Conservation (phyloP, 2,329 filamentous ascomycete genomes). For the Rhinocladiella similis region DNA sequence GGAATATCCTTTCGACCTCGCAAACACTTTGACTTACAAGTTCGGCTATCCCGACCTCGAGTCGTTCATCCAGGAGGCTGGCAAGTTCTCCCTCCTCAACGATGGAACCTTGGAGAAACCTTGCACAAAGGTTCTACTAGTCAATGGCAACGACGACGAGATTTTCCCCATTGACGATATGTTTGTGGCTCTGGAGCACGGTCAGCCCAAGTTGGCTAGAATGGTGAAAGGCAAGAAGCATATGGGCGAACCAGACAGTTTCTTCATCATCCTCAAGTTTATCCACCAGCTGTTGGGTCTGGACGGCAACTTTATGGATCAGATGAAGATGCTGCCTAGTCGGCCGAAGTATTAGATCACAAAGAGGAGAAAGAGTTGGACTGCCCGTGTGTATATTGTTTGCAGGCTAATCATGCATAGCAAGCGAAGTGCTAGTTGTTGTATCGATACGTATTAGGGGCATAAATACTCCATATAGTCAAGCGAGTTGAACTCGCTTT, state of each 20-base stretch:
- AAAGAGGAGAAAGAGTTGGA: neutral
- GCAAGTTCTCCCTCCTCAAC: slow-evolving; percentile 55
- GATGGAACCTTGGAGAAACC: slow-evolving; percentile 56
- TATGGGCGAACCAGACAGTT: slow-evolving; percentile 64
- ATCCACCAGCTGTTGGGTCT: slow-evolving; percentile 34
- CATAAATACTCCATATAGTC: neutral
- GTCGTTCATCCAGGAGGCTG: slow-evolving; percentile 50
- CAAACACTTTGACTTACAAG: slow-evolving; percentile 52
- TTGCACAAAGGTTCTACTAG: slow-evolving; percentile 53
- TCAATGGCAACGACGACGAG: slow-evolving; percentile 61
- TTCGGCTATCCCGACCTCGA: slow-evolving; percentile 45
- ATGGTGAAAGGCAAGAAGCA: slow-evolving; percentile 63
- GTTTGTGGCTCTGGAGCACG: slow-evolving; percentile 55
- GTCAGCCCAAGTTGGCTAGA: slow-evolving; percentile 53
- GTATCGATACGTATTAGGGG: neutral
- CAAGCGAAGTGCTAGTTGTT: neutral
- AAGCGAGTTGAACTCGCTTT: neutral
- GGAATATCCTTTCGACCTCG: slow-evolving; percentile 62
- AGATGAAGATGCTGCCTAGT: slow-evolving; percentile 29
- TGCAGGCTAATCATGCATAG: neutral
- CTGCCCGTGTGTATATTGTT: neutral
- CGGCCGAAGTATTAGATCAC: slow-evolving; percentile 25
- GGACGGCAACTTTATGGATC: slow-evolving; percentile 29
- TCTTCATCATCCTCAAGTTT: slow-evolving; percentile 41
- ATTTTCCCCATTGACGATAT: slow-evolving; percentile 65